phyloP scores from a whole-genome alignment of 2,329 filamentous ascomycete genomes.

The Polychaeton citri region DNA sequence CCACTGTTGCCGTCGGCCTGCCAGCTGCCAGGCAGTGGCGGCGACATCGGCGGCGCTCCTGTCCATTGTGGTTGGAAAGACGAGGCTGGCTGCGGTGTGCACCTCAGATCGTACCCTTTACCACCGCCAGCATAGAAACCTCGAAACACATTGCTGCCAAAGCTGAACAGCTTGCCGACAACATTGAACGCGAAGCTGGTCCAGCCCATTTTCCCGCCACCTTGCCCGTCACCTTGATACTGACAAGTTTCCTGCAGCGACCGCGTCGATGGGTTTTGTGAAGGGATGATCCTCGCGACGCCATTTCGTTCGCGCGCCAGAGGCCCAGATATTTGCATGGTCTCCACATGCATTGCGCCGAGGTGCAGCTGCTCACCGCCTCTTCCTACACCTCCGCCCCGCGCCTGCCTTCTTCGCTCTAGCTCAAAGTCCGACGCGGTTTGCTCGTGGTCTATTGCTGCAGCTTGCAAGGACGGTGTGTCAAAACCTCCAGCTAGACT shows the following conservation, averaged over 20 bases:
- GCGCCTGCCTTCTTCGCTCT: background rate
- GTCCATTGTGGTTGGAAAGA: slow-evolving; percentile 7
- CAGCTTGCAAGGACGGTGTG: slow-evolving; percentile 26
- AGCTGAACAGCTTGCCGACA: slow-evolving; percentile 69
- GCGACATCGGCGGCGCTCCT: slow-evolving; percentile 14
- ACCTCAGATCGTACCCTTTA: slow-evolving; percentile 47
- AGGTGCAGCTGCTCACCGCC: background rate
- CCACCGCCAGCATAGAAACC: slow-evolving; percentile 84
- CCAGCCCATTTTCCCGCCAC: slow-evolving; percentile 31
- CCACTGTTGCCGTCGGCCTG: slow-evolving; percentile 32
- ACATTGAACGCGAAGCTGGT: slow-evolving; percentile 46
- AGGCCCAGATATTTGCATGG: slow-evolving; percentile 11
- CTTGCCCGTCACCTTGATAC: background rate
- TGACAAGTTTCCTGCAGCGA: background rate
- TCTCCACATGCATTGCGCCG: background rate
- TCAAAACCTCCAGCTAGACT: slow-evolving; percentile 37
- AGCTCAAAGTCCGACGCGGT: background rate
- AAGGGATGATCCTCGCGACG: slow-evolving; percentile 9
- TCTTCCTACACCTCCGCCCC: background rate
- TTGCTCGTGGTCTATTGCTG: slow-evolving; percentile 10
- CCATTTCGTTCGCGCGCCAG: slow-evolving; percentile 24
- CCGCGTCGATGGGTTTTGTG: slow-evolving; percentile 4
- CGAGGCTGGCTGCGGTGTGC: slow-evolving; percentile 5
- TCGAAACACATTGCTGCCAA: slow-evolving; percentile 61
- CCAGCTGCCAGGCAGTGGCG: slow-evolving; percentile 42